Base-by-base conservation (phyloP, 2,329 filamentous ascomycete genomes). In the Cladobotryum protrusum region DNA sequence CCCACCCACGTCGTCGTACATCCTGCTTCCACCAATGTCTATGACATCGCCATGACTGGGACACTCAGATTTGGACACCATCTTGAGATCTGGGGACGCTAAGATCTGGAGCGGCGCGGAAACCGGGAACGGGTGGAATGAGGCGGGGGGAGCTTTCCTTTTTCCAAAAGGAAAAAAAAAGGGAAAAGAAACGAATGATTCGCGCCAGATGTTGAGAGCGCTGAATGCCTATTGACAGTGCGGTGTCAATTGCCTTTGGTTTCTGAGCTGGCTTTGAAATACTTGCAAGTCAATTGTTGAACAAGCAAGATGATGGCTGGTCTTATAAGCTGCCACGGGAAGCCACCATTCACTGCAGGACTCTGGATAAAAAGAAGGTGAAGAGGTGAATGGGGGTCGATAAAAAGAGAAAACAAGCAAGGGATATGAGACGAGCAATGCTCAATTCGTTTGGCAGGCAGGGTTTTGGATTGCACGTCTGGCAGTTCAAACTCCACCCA, bases 11-110 rank as follows among this genome's bases (percentile, higher is more conserved):
- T 60, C 50, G 35, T 55, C 52, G 37, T 58, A 54, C 64, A 72
- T 62, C 15, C 49, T 49, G 50, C 66, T 64, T 13, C 68, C 69
- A 12, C 69, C 69, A 43, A 72, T 72, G 39, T 72, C 65, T 35
- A 67, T 46, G 29, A 72, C 65, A 29, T 58, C 49, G 39, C 68
- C 69, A 44, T 70, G 62, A 14, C 37, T 9, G 17, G 50, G 50
- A 5, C 17, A 34, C 40, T 47, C 14, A 20, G 34, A 36, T 13
- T 32, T 40, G 14, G 35, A 29, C 19, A 43, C 19, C 49, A 51
- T 51, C 9, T 18, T 51, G 15, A 42, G 19, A 20, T 42, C 15
- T 19, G 15, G 17, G 15, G 39, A 42, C 18, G 39, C 39, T 19
- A 20, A 20, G 13, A 42, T 42, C 18, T 42, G 7, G 35, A 37